Percentiles rank a stretch among this genome's conserved stretches.
Evolutionary conservation across 805 yeast species (phyloP).

Genomic region (Myxozyma neotropica): DNA sequence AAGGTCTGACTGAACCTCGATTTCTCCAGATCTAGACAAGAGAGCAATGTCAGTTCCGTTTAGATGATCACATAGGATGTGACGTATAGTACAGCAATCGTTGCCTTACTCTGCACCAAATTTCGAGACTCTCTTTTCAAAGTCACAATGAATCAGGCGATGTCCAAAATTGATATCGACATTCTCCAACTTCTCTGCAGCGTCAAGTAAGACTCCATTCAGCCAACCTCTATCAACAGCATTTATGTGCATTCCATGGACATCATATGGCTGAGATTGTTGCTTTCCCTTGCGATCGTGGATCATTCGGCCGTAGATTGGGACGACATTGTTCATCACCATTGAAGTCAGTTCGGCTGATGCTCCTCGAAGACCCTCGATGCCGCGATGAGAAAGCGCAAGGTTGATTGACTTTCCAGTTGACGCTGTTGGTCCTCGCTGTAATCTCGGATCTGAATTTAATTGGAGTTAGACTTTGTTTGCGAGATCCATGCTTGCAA

Average conservation of each 20-base stretch:
- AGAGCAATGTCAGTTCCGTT: background rate
- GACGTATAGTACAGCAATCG: too few relatives aligned
- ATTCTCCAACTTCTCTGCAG: slow-evolving; percentile 50
- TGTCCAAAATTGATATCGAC: slow-evolving; percentile 57
- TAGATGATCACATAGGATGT: background rate
- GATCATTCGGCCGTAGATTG: slow-evolving; percentile 90
- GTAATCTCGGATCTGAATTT: slow-evolving; percentile 19
- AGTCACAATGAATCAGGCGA: slow-evolving; percentile 54
- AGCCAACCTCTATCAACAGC: slow-evolving; percentile 77
- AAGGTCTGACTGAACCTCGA: slow-evolving; percentile 50
- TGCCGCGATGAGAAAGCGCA: slow-evolving; percentile 86
- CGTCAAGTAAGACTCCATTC: slow-evolving; percentile 66
- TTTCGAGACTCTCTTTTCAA: slow-evolving; percentile 37
- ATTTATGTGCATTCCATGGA: slow-evolving; percentile 80
- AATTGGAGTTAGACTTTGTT: background rate
- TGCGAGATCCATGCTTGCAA: too few relatives aligned
- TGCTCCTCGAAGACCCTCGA: slow-evolving; percentile 64
- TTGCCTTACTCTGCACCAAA: slow-evolving; percentile 34
- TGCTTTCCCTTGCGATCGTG: slow-evolving; percentile 68
- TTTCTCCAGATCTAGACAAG: slow-evolving; percentile 19
- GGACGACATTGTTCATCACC: slow-evolving; percentile 65
- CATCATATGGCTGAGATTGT: slow-evolving; percentile 73
- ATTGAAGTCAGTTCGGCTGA: slow-evolving; percentile 60
- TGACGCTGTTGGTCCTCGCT: slow-evolving; percentile 11
- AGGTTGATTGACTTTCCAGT: slow-evolving; percentile 65